Evolutionary conservation across 768 basidiomycete species (phyloP).

Genomic region (Albatrellus ellisii): DNA sequence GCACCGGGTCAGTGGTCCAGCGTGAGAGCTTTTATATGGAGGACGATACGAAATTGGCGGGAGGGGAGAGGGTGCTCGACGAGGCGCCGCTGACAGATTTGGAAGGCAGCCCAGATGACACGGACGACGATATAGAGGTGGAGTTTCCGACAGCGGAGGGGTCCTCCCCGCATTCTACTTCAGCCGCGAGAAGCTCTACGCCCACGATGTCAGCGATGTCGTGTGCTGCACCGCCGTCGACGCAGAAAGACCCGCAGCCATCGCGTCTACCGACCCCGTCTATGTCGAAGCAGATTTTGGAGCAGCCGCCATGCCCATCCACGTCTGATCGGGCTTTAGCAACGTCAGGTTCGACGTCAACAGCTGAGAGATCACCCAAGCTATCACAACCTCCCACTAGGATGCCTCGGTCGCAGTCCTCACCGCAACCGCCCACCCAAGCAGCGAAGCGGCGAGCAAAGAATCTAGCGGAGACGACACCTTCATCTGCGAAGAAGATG

Average conservation of each 20-base stretch:
- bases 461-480: conserved; percentile 32
- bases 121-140: conserved; percentile 23
- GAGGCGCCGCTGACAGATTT: conserved; percentile 67
- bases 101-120: conserved; percentile 38
- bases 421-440: conserved; percentile 8
- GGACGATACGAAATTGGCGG: conserved; percentile 28
- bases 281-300: conserved; percentile 27
- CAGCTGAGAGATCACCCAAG: conserved; percentile 11
- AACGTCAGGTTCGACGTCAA: too few species aligned
- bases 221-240: not conserved
- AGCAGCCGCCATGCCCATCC: conserved; percentile 31
- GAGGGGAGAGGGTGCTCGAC: conserved; percentile 50
- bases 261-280: conserved; percentile 13
- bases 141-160: conserved; percentile 2
- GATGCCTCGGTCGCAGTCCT: conserved; percentile 13
- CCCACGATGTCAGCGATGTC: not conserved
- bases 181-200: not conserved
- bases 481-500: conserved; percentile 22
- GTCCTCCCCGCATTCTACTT: conserved; percentile 3
- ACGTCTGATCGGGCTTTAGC: not conserved
- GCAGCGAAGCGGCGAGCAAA: conserved; percentile 30
- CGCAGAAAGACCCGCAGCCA: conserved; percentile 5
- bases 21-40: conserved; percentile 61
- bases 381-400: conserved; percentile 7
- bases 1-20: conserved; percentile 36